These are phyloP conservation scores for Mycena capillaripes DNA, from an alignment of 768 basidiomycete species.

Conservation along the genomic window DNA sequence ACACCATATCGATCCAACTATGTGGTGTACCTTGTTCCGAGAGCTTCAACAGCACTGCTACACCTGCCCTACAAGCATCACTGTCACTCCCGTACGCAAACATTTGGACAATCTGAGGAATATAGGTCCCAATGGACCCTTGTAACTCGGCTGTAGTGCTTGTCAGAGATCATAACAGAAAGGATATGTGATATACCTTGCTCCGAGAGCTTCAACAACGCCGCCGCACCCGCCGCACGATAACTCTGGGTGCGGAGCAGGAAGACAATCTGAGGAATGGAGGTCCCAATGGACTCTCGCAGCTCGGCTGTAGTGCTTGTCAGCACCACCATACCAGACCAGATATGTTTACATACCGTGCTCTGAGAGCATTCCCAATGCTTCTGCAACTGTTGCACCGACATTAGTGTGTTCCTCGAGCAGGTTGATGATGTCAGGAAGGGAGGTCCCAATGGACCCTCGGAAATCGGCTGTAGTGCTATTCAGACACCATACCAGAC, in stretches of 20 bases:
- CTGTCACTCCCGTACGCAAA: not conserved
- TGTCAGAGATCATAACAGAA: not conserved
- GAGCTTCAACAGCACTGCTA: not conserved
- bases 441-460: too few relatives aligned
- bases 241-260: not conserved
- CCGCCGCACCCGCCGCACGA: not conserved
- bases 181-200: not conserved
- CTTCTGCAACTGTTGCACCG: not conserved
- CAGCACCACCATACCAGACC: not conserved
- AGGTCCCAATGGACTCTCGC: not conserved
- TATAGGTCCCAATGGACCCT: not conserved
- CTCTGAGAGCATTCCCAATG: not conserved
- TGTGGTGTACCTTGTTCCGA: not conserved
- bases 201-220: not conserved
- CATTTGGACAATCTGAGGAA: constrained; percentile 3
- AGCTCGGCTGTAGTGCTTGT: not conserved
- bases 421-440: too few relatives aligned
- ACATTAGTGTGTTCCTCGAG: too few relatives aligned
- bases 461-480: too few relatives aligned
- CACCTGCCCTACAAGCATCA: too few relatives aligned
- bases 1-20: not conserved
- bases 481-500: too few relatives aligned
- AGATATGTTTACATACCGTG: not conserved
- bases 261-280: not conserved
- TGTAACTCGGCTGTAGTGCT: not conserved